Evolutionary conservation across 2,329 filamentous ascomycete species (phyloP).

Genomic region (Talaromyces sp.): DNA sequence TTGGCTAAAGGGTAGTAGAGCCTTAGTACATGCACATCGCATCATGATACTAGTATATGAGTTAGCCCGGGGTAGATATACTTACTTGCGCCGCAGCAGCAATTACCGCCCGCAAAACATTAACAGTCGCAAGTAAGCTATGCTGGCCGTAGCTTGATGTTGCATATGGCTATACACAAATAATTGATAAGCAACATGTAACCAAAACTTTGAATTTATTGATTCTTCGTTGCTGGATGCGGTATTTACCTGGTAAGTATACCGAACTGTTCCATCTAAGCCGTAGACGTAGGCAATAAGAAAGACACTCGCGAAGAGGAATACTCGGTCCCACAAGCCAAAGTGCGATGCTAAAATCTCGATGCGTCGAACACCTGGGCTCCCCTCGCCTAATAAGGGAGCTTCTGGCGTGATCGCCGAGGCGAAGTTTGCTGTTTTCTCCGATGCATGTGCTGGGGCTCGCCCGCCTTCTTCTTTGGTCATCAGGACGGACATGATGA

Average conservation of each 20-base stretch:
- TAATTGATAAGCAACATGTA: not conserved
- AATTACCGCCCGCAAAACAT: conserved; percentile 61
- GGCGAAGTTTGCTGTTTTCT: not conserved
- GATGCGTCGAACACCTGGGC: conserved; percentile 62
- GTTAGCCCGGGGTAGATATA: conserved; percentile 2
- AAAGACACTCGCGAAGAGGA: conserved; percentile 65
- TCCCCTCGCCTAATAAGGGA: conserved; percentile 16
- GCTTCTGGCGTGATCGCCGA: not conserved
- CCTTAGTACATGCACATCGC: no score
- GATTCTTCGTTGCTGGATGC: not conserved
- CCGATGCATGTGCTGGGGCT: not conserved
- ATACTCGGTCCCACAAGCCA: conserved; percentile 55
- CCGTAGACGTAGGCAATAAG: conserved; percentile 67
- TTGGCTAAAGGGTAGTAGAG: conserved; percentile 43
- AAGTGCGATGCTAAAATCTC: conserved; percentile 60
- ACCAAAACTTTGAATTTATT: not conserved
- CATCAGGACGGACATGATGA: not conserved
- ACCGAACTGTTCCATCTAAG: conserved; percentile 60
- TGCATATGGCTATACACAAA: conserved; percentile 52
- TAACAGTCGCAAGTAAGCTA: conserved; percentile 61
- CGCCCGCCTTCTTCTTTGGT: not conserved
- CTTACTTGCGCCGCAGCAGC: conserved; percentile 58
- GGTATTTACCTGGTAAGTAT: conserved; percentile 49
- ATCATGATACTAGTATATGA: not conserved
- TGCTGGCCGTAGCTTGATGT: conserved; percentile 56